A percentile compares a stretch with the other conserved stretches of the same genome.
Conservation (phyloP, 345 rosid species). For the Gossypium thurberi region DNA sequence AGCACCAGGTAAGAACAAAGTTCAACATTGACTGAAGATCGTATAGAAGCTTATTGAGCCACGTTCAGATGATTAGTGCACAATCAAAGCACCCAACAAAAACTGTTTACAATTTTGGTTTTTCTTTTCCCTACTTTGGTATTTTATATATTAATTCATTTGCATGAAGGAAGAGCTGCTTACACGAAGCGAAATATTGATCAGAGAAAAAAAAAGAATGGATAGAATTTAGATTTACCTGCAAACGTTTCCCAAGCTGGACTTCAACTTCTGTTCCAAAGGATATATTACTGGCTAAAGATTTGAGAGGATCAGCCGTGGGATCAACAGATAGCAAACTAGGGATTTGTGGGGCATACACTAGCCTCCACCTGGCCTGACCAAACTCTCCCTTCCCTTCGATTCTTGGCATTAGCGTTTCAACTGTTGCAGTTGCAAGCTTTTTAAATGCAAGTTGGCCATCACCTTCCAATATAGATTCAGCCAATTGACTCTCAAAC, state of each 20-base stretch:
- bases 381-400: constrained; percentile 98
- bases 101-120: background rate
- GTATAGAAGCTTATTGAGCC: background rate
- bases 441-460: constrained; percentile 96
- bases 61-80: background rate
- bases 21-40: background rate
- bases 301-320: constrained; percentile 84
- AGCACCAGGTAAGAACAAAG: background rate
- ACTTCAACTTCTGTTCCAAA: constrained; percentile 94
- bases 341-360: constrained; percentile 96
- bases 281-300: constrained; percentile 80
- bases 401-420: constrained; percentile 86
- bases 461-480: constrained; percentile 90
- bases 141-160: background rate
- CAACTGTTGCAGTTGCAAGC: constrained; percentile 95
- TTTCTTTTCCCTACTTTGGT: background rate
- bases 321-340: constrained; percentile 97
- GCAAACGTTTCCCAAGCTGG: constrained; percentile 91
- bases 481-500: constrained; percentile 91
- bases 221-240: constrained; percentile 34
- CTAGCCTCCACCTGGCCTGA: constrained; percentile 97
- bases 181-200: background rate
- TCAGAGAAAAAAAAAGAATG: background rate
- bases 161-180: background rate
- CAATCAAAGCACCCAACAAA: background rate